A percentile compares a stretch with the other conserved stretches of the same genome.
phyloP scores from a whole-genome alignment of 1,284 basidiomycete genomes.

The Leucoagaricus sp. region DNA sequence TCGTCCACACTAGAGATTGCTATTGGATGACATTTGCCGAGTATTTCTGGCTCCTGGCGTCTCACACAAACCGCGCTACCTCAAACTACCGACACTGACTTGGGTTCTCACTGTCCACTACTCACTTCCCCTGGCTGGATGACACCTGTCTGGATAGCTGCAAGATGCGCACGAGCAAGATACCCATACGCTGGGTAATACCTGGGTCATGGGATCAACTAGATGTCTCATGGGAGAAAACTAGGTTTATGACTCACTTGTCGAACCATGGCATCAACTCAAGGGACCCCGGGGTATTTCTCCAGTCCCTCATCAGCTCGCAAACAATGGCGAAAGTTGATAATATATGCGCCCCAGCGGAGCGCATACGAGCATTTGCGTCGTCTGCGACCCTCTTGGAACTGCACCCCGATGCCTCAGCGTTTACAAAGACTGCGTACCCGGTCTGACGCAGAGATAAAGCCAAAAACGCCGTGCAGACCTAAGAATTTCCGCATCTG shows the following conservation, averaged over 20 bases:
- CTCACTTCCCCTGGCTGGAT: conserved; percentile 12
- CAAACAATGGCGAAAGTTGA: conserved; percentile 42
- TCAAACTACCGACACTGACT: too few relatives aligned
- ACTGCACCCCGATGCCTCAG: conserved; percentile 45
- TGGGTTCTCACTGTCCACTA: not conserved
- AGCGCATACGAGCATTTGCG: conserved; percentile 48
- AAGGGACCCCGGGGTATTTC: conserved; percentile 39
- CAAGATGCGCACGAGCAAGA: conserved; percentile 40
- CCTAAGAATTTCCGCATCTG: too few relatives aligned
- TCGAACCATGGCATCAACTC: conserved; percentile 44
- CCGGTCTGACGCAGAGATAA: conserved; percentile 44
- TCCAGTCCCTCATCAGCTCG: conserved; percentile 51
- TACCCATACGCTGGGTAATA: conserved; percentile 37
- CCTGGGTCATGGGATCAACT: not conserved
- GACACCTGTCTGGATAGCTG: conserved; percentile 35
- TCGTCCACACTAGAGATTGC: too few relatives aligned
- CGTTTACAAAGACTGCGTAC: conserved; percentile 47
- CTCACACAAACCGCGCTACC: too few relatives aligned
- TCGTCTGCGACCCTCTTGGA: conserved; percentile 39
- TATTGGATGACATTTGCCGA: too few relatives aligned
- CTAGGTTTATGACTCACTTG: conserved; percentile 41
- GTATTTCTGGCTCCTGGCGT: too few relatives aligned
- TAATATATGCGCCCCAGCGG: conserved; percentile 43
- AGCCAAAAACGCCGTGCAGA: conserved; percentile 48
- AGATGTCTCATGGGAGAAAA: not conserved